Percentiles rank a stretch among this genome's conserved stretches.
phyloP scores from a whole-genome alignment of 2,329 filamentous ascomycete genomes.

The Elsinoe perseae region DNA sequence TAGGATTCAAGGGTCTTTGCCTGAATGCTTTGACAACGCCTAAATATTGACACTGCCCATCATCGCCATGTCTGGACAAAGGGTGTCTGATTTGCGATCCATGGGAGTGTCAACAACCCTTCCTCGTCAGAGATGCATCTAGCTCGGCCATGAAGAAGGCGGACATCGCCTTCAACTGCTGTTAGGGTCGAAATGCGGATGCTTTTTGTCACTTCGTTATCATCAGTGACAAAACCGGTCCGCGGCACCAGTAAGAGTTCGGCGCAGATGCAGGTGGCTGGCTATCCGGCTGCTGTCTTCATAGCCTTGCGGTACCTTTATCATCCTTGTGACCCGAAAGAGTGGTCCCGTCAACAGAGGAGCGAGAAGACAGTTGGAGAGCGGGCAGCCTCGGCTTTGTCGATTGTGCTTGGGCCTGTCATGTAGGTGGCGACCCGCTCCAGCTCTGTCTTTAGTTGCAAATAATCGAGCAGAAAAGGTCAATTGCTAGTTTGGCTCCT shows the following conservation, averaged over 20 bases:
- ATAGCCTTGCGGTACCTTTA: neutral
- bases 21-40: conserved; percentile 1
- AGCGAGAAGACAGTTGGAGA: neutral
- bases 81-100: neutral
- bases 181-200: neutral
- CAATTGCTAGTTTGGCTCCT: too few relatives aligned
- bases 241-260: neutral
- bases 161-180: conserved; percentile 3
- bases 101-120: neutral
- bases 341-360: neutral
- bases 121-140: neutral
- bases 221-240: neutral
- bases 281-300: neutral
- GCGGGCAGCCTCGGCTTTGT: conserved; percentile 3
- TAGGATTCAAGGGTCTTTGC: conserved; percentile 8
- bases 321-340: neutral
- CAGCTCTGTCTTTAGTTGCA: neutral
- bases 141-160: neutral
- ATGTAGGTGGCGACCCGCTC: neutral
- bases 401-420: neutral
- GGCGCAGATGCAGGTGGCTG: neutral
- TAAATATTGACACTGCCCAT: neutral
- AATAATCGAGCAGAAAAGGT: too few relatives aligned
- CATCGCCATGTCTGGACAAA: neutral
- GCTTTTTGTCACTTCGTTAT: conserved; percentile 10